Evolutionary conservation across 2,329 filamentous ascomycete genomes (phyloP).

Genomic region (Fusarium phyllophilum): DNA sequence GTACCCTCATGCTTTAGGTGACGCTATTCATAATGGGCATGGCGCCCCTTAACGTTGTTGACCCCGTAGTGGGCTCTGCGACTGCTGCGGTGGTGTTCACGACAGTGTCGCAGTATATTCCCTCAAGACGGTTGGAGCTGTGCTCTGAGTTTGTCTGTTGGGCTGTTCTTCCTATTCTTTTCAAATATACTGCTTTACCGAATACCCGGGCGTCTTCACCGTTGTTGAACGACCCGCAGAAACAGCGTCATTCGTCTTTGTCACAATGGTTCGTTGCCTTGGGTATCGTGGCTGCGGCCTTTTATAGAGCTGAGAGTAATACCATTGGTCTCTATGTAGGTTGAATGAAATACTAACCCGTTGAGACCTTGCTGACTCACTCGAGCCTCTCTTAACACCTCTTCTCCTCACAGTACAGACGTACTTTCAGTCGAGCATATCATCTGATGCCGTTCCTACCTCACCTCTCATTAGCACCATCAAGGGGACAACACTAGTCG

Average conservation of each 20-base stretch:
- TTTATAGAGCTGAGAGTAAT: constrained; percentile 34
- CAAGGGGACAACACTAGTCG: background rate
- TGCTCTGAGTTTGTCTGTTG: constrained; percentile 50
- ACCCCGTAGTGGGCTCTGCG: constrained; percentile 1
- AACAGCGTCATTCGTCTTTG: background rate
- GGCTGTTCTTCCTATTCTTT: constrained; percentile 43
- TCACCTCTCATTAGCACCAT: background rate
- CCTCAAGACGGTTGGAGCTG: constrained; percentile 41
- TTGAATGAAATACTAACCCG: fast-evolving
- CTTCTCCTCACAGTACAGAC: constrained; percentile 32
- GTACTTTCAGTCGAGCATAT: background rate
- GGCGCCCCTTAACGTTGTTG: background rate
- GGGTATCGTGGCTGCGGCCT: background rate
- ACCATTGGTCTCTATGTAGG: constrained; percentile 4
- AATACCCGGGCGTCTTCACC: background rate
- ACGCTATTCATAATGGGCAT: background rate
- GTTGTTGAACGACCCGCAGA: background rate
- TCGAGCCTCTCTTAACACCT: constrained; percentile 38
- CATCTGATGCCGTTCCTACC: background rate
- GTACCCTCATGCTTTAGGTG: background rate
- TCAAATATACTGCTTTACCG: background rate
- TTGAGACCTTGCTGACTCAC: no score
- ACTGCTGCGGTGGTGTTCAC: constrained; percentile 43
- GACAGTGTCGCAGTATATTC: constrained; percentile 31
- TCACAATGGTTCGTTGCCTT: constrained; percentile 24